Conservation (phyloP, 768 basidiomycete genomes). For the Pleurotus platypus region DNA sequence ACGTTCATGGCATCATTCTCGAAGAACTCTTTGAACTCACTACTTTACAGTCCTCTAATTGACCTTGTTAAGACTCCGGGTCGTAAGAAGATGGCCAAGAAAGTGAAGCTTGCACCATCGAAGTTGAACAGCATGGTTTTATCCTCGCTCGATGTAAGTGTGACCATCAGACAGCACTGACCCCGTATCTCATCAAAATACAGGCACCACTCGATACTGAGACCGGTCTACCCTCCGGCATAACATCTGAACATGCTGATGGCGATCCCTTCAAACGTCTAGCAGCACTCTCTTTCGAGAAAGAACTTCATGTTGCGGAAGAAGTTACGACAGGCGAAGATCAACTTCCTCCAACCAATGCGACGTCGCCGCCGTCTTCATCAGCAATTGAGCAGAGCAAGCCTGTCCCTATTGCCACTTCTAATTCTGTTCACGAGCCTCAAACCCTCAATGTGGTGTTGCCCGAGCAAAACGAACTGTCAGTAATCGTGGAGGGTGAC, state of each 20-base stretch:
- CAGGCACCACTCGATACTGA: no score
- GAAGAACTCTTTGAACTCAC: neutral
- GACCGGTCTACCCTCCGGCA: neutral
- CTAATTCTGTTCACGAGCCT: slow-evolving; percentile 10
- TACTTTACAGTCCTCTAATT: slow-evolving; percentile 1
- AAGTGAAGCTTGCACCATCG: slow-evolving; percentile 29
- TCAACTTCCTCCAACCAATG: no score
- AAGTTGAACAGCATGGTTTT: slow-evolving; percentile 39
- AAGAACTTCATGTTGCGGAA: no score
- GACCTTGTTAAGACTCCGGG: slow-evolving; percentile 85
- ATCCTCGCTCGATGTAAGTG: slow-evolving; percentile 43
- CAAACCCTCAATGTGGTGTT: neutral
- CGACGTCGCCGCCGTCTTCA: no score
- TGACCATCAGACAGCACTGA: neutral
- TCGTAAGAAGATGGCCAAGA: slow-evolving; percentile 58
- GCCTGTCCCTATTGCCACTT: no score
- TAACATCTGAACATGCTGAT: slow-evolving; percentile 20
- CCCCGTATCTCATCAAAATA: no score
- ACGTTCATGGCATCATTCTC: slow-evolving; percentile 15
- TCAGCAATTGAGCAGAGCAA: no score
- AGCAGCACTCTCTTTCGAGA: no score
- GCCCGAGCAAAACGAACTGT: slow-evolving; percentile 45
- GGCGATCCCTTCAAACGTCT: no score
- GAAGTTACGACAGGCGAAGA: no score
- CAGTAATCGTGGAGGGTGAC: slow-evolving; percentile 72